Base-by-base conservation (phyloP, 2,329 filamentous ascomycete genomes). In the Colletotrichum somersetense region DNA sequence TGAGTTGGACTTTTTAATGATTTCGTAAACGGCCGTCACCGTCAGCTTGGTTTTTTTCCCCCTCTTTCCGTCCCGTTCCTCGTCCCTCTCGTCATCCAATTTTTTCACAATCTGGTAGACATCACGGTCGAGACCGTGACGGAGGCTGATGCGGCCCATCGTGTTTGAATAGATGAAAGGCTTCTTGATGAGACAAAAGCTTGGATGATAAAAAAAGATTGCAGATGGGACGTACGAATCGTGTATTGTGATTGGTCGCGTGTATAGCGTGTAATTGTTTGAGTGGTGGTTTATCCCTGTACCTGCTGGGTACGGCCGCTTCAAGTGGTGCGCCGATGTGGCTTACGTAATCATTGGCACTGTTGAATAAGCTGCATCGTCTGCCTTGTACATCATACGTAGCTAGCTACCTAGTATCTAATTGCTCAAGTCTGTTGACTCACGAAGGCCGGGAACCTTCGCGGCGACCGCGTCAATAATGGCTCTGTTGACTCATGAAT, bases 1-100 rank as follows among this genome's bases (percentile, higher is more conserved):
- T 0, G 95, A 97, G 80, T 98, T 98, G 18, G 95, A 97, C 62
- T 86, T 84, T 76, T 95, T 93, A 73, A 98, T 94, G 71, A 89
- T 89, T 23, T 74, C 73, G 79, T 96, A 97, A 1, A 97, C 88
- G 2, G 84, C 82, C 2, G 87, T 81, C 4, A 92, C 84, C 1
- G 89, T 91, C 8, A 93, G 83, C 62, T 44, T 80, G 67, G 71
- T 38, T 59, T 72, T 72, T 46, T n/a, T n/a, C n/a, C n/a, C n/a
- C n/a, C 33, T 78, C 40, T 84, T 85, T 59, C 86, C 86, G 62
- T 89, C 88, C 62, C 50, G 78, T 40, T 84, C 84, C 62, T 86
- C 86, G 59, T 87, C 83, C 66, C 89, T 88, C 66, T 92, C 89
- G 72, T 94, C 92, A 66, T 93, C 88, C 65, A 96, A 86, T 80